A percentile compares a stretch with the other conserved stretches of the same genome.
Conservation (phyloP, 2,329 filamentous ascomycete species). For the Cladosporium sp. region DNA sequence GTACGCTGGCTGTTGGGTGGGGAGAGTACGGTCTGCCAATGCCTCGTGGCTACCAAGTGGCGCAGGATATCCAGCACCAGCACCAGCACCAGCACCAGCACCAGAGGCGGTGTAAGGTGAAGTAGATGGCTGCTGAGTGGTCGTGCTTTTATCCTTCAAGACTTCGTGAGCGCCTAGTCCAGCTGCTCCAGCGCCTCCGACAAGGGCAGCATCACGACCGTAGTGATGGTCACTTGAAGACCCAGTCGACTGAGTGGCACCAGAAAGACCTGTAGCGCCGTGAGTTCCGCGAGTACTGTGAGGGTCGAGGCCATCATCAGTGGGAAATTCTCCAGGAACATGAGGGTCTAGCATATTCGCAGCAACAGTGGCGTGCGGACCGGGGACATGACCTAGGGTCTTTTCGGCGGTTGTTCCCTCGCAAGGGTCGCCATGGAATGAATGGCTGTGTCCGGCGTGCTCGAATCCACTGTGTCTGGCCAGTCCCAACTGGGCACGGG, state of each 20-base stretch:
- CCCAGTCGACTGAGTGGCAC: not conserved
- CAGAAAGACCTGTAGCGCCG: not conserved
- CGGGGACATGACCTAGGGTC: conserved; percentile 18
- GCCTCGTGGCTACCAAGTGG: not conserved
- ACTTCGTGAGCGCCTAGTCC: not conserved
- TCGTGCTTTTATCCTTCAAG: not conserved
- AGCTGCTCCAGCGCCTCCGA: conserved; percentile 28
- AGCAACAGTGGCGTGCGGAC: conserved; percentile 30
- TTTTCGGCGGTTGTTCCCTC: conserved; percentile 10
- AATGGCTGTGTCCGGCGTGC: conserved; percentile 21
- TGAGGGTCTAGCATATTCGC: conserved; percentile 34
- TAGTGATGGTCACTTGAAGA: conserved; percentile 22
- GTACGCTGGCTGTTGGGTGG: not conserved
- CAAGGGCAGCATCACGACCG: conserved; percentile 29
- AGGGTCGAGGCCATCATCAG: conserved; percentile 20
- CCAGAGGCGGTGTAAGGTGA: not conserved
- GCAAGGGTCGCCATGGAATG: conserved; percentile 25
- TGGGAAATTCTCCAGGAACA: conserved; percentile 30
- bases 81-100: not conserved
- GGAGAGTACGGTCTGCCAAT: not conserved
- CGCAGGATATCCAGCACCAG: not conserved
- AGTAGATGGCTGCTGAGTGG: not conserved
- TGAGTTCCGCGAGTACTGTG: conserved; percentile 4
- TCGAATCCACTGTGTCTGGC: conserved; percentile 14
- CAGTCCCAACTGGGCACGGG: not conserved